phyloP scores from a whole-genome alignment of 176 grass and related monocot species.

The Pharus latifolius region DNA sequence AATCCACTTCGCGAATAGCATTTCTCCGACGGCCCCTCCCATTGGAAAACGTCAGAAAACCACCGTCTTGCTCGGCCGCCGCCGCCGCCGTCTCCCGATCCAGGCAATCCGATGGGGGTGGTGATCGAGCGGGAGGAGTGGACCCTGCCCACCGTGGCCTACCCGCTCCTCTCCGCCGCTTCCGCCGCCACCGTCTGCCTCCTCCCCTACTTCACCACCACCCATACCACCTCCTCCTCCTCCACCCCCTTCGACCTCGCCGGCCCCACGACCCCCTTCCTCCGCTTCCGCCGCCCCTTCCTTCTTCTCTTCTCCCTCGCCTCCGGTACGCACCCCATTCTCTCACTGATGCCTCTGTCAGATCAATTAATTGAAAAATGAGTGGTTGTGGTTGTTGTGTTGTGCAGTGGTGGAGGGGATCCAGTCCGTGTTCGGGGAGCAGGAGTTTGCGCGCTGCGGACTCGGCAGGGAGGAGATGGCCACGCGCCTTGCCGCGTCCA shows the following conservation, averaged over 20 bases:
- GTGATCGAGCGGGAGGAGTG: constrained; percentile 80
- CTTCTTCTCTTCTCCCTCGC: constrained; percentile 68
- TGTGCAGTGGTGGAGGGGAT: constrained; percentile 59
- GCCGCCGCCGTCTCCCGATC: neutral
- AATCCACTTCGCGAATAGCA: neutral
- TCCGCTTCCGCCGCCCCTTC: constrained; percentile 68
- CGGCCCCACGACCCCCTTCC: constrained; percentile 22
- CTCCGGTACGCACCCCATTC: constrained; percentile 38
- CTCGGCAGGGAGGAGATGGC: constrained; percentile 60
- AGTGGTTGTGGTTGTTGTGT: neutral
- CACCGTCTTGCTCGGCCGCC: neutral
- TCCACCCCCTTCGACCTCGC: constrained; percentile 47
- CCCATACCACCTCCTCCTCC: neutral
- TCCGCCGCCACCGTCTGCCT: constrained; percentile 48
- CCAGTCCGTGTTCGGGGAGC: constrained; percentile 68
- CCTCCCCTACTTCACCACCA: constrained; percentile 46
- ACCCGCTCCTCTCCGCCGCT: constrained; percentile 50
- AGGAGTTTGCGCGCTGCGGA: constrained; percentile 51
- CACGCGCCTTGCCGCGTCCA: constrained; percentile 25
- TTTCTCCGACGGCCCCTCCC: neutral
- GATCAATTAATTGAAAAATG: neutral
- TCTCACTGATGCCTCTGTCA: neutral
- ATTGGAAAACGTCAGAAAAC: neutral
- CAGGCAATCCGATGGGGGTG: constrained; percentile 45
- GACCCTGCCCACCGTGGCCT: constrained; percentile 43